Base-by-base conservation (phyloP, 2,329 filamentous ascomycete species). In the Kalaharituber pfeilii region DNA sequence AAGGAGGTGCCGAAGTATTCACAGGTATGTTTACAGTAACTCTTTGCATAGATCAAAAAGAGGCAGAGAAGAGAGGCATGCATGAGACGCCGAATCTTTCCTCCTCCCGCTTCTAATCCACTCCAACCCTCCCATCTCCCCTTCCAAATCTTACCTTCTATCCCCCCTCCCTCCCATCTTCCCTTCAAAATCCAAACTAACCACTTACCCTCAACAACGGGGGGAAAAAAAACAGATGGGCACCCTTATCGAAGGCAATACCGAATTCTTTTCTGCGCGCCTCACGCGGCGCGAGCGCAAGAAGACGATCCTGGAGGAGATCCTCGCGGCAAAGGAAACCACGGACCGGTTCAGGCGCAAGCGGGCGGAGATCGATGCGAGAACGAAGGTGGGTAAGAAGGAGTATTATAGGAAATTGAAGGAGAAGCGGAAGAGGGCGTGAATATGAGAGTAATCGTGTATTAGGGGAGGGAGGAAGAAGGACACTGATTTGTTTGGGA, bases 231-330 rank as follows among this genome's bases (percentile, higher is more conserved):
- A 2, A 49, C 25, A 50, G 47, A 30, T 94, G 26, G 91, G 89
- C 55, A 89, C 85, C 5, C 79, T 98, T 56, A 77, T 95, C 54
- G 82, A 93, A 64, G 88, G 88, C 1, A 81, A 87, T 1, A 88
- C 86, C 1, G 89, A 96, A 65, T 94, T 82, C 70, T 86, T 81
- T 72, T 88, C 77, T 65, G 77, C 79, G 20, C 79, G 89, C 54
- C 74, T 96, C 57, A 80, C 81, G 54, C 89, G 87, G 68, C 93
- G 86, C 69, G 85, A 96, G 62, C 78, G 86, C 62, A 93, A 93
- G 72, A 77, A 77, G 63, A 95, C 84, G 0, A 80, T 98, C 54
- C 78, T 91, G 1, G 86, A 94, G 59, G 87, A 95, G 66, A 77
- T 91, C 2, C 72, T 95, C 62, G 77, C 80, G 24, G 71, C 75